Conservation (phyloP, 306 rosid species). For the Cucurbita argyrosperma region DNA sequence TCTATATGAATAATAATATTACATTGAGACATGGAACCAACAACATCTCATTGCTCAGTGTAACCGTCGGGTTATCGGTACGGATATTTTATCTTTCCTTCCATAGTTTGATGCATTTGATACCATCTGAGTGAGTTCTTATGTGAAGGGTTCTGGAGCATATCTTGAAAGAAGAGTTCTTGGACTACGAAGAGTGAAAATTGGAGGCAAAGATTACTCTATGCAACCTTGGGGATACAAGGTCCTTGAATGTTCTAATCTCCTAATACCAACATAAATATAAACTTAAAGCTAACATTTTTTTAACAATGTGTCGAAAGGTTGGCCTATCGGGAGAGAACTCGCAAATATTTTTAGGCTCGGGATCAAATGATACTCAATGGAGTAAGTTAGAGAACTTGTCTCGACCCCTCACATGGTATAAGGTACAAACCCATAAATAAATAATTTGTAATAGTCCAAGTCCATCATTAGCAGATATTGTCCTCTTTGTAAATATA, state of each 20-base stretch:
- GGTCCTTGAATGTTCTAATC: constrained; percentile 24
- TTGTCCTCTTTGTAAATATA: too few relatives aligned
- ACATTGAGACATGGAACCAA: constrained; percentile 38
- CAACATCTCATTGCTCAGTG: constrained; percentile 67
- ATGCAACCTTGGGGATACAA: constrained; percentile 56
- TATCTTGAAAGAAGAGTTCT: constrained; percentile 44
- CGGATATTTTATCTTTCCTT: background rate
- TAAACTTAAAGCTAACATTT: background rate
- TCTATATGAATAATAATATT: constrained; percentile 23
- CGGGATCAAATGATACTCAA: constrained; percentile 33
- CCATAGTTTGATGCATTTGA: background rate
- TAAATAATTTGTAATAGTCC: background rate
- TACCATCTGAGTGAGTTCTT: too few relatives aligned
- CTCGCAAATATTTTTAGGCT: constrained; percentile 28
- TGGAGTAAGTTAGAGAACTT: constrained; percentile 40
- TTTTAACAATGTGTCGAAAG: constrained; percentile 14
- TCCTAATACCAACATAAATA: background rate
- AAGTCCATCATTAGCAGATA: too few relatives aligned
- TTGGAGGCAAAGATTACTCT: constrained; percentile 34
- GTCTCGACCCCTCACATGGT: constrained; percentile 60
- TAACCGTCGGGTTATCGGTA: constrained; percentile 76
- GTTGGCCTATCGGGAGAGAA: constrained; percentile 71
- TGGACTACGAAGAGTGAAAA: constrained; percentile 36
- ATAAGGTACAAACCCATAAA: constrained; percentile 30
- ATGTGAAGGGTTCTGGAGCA: constrained; percentile 62